Base-by-base conservation (phyloP, 495 filamentous ascomycete species). In the Pyronema omphalodes region DNA sequence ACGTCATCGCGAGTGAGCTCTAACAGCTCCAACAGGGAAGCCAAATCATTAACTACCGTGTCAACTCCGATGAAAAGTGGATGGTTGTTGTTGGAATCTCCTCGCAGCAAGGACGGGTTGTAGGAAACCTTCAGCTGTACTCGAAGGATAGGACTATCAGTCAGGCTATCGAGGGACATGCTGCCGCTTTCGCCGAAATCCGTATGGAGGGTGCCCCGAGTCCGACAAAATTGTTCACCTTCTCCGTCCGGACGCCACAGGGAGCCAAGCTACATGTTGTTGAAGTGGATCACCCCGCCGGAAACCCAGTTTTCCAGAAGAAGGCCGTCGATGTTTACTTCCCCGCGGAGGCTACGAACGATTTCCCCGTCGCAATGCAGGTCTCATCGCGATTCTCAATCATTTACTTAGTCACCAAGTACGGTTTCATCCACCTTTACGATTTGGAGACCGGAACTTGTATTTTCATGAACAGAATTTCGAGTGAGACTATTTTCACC, bases 401-500 rank as follows among this genome's bases (percentile, higher is more conserved):
- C 63, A 84, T 96, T 54, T 95, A 95, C 68, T 77, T 99, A 39
- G 86, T 96, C 53, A 99, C 91, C 14, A 99, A 99, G 67, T 99
- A 95, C 65, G 91, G 91, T 41, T 99, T 96, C 70, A 96, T 99
- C 59, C 91, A 99, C 68, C 77, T 99, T 8, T 96, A 96, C 68
- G 91, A 99, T 62, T 77, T 99, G 44, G 91, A 96, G 71, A 89
- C 85, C 6, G 91, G 85, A 36, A 86, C 84, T n/a, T 91, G 87
- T 66, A 89, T 99, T 65, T 99, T 94, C 78, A 94, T 99, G 88
- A 96, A 99, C 71, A 83, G 91, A 50, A 99, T 99, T 63, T 99
- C 91, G 17, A 93, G 87, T 71, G 91, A 99, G 65, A 99, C 91
- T 0, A 96, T 99, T 64, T 99, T 99, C 71, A 88, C 88, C 12